Conservation (phyloP, 2,329 filamentous ascomycete species). For the Fusarium sp. region DNA sequence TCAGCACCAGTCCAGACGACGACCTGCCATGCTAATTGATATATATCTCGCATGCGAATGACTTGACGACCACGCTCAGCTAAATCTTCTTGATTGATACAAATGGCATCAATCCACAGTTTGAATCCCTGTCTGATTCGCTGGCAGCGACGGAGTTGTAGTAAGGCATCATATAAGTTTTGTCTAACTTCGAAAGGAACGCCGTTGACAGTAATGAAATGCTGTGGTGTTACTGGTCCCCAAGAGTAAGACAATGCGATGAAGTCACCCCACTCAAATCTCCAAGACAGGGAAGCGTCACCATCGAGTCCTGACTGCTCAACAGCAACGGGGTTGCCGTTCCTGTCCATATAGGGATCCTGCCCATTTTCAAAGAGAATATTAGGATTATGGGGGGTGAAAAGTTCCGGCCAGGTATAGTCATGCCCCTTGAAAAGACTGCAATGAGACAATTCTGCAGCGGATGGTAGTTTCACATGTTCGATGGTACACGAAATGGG, state of each 20-base stretch:
- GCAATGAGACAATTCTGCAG: rapidly evolving
- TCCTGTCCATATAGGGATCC: rapidly evolving
- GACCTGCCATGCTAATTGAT: conserved; percentile 12
- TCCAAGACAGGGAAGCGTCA: not conserved
- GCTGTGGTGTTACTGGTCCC: not conserved
- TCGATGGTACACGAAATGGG: not conserved
- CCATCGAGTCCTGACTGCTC: not conserved
- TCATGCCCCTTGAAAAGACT: not conserved
- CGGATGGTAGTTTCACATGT: not conserved
- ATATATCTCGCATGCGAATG: conserved; percentile 9
- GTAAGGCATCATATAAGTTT: conserved; percentile 1
- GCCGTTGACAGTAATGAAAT: not conserved
- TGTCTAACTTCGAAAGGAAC: not conserved
- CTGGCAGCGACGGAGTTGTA: not conserved
- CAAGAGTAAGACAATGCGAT: conserved; percentile 12
- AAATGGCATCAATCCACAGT: conserved; percentile 5
- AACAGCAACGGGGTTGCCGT: not conserved
- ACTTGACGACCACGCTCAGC: not conserved
- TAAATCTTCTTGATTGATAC: not conserved
- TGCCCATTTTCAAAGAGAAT: not conserved
- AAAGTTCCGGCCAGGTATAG: not conserved
- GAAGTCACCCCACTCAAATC: conserved; percentile 11
- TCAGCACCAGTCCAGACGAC: not conserved
- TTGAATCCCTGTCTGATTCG: conserved; percentile 11
- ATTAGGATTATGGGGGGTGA: not conserved